Base-by-base conservation (phyloP, 2,329 filamentous ascomycete genomes). In the Stemphylium vesicarium region DNA sequence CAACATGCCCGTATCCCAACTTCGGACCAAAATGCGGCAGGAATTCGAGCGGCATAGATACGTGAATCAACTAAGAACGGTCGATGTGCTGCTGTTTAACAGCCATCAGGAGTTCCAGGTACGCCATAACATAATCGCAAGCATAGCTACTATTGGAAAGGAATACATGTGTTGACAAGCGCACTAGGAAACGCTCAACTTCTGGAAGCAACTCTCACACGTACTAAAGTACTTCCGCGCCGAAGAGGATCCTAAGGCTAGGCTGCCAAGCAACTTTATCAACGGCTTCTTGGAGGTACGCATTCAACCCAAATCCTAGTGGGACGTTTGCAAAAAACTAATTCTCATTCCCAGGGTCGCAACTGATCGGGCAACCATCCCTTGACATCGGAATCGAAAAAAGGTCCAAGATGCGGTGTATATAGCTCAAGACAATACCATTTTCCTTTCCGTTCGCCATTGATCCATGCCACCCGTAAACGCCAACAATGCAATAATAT, bases 41-140 rank as follows among this genome's bases (percentile, higher is more conserved):
- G 93, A 99, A 76, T 99, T 97, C 76, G 95, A 99, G 83, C 86
- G 92, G 74, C 89, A 98, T 81, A 85, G 95, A 83, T 97, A 90
- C 76, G 92, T 96, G 65, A 91, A 90, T 77, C 92, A 98, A 81
- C 80, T 98, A 50, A 84, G 84, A 46, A 90, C 94, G 26, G 89
- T 97, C 47, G 95, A 99, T 73, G 89, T 97, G 50, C 82, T 99
- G 55, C 79, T 99, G 39, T 90, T 91, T 79, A 91, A 97, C 80
- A 96, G 91, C 74, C 88, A 96, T 75, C 86, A 90, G 66, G 95
- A 99, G 77, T 98, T 89, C 76, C 95, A 99, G 90, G 93, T 96
- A 73, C 60, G 76, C 24, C 24, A 16, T 13, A 36, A 24, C 11
- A 6, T n/a, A 15, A 36, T 32, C 20, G 13, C 18, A 33, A 12